Evolutionary conservation across 176 grass and related monocot species (phyloP).

Genomic region (Ensete ventricosum): DNA sequence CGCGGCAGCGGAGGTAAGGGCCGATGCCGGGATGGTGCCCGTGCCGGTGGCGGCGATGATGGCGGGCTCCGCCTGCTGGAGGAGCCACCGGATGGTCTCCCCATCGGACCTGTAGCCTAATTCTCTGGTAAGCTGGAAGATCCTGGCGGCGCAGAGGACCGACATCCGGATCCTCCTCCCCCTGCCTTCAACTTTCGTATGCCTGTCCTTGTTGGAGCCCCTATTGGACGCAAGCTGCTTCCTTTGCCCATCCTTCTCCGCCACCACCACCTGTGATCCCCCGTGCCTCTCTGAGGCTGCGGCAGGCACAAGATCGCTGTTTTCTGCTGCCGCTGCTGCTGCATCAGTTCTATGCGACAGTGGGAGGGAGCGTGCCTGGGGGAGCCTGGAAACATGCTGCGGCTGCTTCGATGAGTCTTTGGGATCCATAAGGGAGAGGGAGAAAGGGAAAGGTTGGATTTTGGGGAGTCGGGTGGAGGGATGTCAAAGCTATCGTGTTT

Average conservation of each 20-base stretch:
- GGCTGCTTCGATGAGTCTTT: not conserved
- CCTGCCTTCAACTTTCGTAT: too few relatives aligned
- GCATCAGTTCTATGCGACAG: not conserved
- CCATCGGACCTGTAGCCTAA: slow-evolving; percentile 7
- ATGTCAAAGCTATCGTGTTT: too few relatives aligned
- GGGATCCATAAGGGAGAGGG: not conserved
- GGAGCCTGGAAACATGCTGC: not conserved
- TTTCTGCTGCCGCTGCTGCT: too few relatives aligned
- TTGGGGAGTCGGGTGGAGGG: too few relatives aligned
- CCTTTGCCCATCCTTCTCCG: slow-evolving; percentile 26
- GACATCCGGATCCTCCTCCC: slow-evolving; percentile 65
- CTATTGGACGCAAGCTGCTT: slow-evolving; percentile 46
- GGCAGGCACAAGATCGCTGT: too few relatives aligned
- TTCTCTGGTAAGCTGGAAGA: slow-evolving; percentile 75
- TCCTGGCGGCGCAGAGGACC: slow-evolving; percentile 63
- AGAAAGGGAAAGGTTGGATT: too few relatives aligned
- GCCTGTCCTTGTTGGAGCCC: slow-evolving; percentile 34
- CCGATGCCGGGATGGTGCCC: slow-evolving; percentile 58
- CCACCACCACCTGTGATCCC: slow-evolving; percentile 1
- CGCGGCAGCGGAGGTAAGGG: slow-evolving; percentile 23
- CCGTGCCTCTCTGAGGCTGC: slow-evolving; percentile 11
- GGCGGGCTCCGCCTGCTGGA: slow-evolving; percentile 68
- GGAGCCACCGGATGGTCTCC: slow-evolving; percentile 12
- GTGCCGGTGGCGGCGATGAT: slow-evolving; percentile 69
- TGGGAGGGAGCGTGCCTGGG: not conserved